Evolutionary conservation across 2,329 filamentous ascomycete genomes (phyloP), one percentile per base, ranked within the genome.

Genomic region (Epichloe bromicola): DNA sequence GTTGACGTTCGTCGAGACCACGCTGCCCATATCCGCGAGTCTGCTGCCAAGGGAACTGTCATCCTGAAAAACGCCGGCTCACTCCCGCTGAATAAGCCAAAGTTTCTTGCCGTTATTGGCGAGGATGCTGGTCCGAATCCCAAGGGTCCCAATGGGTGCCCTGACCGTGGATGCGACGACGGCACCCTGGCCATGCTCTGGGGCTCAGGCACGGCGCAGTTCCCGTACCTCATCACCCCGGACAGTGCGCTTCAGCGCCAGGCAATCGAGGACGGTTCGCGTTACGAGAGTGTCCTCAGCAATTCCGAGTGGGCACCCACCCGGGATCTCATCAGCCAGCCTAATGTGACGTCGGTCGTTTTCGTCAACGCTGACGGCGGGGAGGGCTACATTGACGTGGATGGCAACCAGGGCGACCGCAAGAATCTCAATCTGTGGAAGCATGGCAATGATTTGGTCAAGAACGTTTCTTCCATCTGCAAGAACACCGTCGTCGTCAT

Each of bases 351-450:
- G 1, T 73, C 90, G 56, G 77, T 98, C 41, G 89, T 96, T 11
- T 97, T 97, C 60, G 90, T 87, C 61, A 95, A 95, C 58, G 83
- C 89, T 14, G 77, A 90, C 63, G 79, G 85, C 3, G 91, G 91
- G 49, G 93, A 97, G 68, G 89, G 88, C 5, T 96, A 80, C 69
- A 88, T 97, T 61, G 76, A 70, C 30, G 79, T 94, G 1, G 91
- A 90, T 55, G 85, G 80, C 50, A 96, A 96, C 64, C 72, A 76
- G 53, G 93, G 93, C 52, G 91, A 97, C 66, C 84, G 93, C 49
- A 89, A 90, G 61, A 96, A 98, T 69, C 74, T 98, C 38, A 95
- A 89, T 0, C 74, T 95, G 0, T 97, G 91, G 91, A 75, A 83
- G 54, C 77, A 82, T 53, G 90, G 88, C 40, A 88, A 97, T 49